phyloP scores from a whole-genome alignment of 257 asterid species.

The Primulina eburnea region DNA sequence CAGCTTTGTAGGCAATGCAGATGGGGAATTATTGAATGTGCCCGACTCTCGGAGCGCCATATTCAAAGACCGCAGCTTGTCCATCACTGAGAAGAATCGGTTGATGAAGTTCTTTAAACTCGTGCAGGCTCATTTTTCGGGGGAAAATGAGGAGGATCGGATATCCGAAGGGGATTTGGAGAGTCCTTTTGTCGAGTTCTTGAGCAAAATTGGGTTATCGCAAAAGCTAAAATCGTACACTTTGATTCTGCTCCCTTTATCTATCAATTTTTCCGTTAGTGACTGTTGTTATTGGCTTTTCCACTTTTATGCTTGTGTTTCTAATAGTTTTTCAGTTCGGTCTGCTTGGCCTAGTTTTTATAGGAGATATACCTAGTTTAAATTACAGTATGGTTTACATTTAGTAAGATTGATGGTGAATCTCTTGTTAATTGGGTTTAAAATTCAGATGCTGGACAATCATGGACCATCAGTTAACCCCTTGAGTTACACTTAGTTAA shows the following conservation, averaged over 20 bases:
- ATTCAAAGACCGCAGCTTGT: conserved; percentile 56
- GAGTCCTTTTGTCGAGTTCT: conserved; percentile 66
- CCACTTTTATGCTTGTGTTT: background rate
- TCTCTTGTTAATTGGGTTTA: conserved; percentile 9
- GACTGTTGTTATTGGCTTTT: conserved; percentile 21
- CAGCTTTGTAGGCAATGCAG: conserved; percentile 50
- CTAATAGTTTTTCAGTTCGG: conserved; percentile 7
- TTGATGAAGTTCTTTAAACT: conserved; percentile 82
- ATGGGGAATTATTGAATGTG: conserved; percentile 55
- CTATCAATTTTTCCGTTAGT: conserved; percentile 36
- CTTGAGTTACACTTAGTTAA: background rate
- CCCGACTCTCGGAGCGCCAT: conserved; percentile 87
- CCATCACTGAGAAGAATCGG: conserved; percentile 71
- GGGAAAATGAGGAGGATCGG: conserved; percentile 38
- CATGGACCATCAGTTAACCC: background rate
- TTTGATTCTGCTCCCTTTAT: conserved; percentile 32
- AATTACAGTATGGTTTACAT: background rate
- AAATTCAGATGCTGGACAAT: background rate
- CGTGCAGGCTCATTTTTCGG: conserved; percentile 63
- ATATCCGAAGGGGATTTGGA: conserved; percentile 72
- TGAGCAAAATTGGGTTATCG: conserved; percentile 65
- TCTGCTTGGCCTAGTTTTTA: background rate
- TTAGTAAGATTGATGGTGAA: background rate
- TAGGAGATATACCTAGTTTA: background rate
- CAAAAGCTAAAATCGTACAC: conserved; percentile 78